Evolutionary conservation across 345 rosid species (phyloP).

Genomic region (Durio zibethinus): DNA sequence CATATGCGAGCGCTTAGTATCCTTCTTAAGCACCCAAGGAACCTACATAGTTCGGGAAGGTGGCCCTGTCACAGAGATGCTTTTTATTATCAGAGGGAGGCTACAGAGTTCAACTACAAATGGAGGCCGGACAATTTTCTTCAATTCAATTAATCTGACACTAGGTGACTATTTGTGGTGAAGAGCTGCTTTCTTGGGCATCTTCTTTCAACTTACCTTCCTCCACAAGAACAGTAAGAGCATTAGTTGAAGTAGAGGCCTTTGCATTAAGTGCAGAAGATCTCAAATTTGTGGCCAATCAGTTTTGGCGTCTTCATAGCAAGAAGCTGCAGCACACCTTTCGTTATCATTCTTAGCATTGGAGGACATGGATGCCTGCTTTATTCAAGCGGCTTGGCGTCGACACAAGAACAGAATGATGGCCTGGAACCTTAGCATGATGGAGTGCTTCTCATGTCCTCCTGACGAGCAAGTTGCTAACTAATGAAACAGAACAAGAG

Average conservation of each 20-base stretch:
- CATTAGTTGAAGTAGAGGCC: constrained; percentile 59
- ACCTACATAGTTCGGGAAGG: constrained; percentile 63
- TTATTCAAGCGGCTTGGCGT: constrained; percentile 60
- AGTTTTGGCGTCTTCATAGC: constrained; percentile 61
- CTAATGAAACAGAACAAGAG: constrained; percentile 22
- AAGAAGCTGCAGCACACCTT: constrained; percentile 61
- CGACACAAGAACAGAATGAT: constrained; percentile 45
- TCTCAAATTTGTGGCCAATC: constrained; percentile 63
- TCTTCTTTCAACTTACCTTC: constrained; percentile 50
- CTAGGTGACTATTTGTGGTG: constrained; percentile 69
- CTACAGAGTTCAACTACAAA: constrained; percentile 62
- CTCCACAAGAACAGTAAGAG: constrained; percentile 57
- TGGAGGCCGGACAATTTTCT: constrained; percentile 65
- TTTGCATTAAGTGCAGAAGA: constrained; percentile 61
- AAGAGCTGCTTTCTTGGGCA: constrained; percentile 73
- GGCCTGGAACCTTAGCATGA: constrained; percentile 38
- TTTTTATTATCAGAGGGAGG: constrained; percentile 53
- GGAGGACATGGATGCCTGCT: constrained; percentile 75
- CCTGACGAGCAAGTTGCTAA: constrained; percentile 25
- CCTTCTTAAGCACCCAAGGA: constrained; percentile 56
- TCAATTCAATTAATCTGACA: constrained; percentile 47
- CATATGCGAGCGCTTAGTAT: constrained; percentile 56
- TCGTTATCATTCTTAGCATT: constrained; percentile 57
- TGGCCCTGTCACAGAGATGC: constrained; percentile 61
- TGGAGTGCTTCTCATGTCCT: constrained; percentile 39